These are phyloP conservation scores for Macadamia integrifolia DNA, from an alignment of 164 flowering plant genomes.

Conservation along the genomic window DNA sequence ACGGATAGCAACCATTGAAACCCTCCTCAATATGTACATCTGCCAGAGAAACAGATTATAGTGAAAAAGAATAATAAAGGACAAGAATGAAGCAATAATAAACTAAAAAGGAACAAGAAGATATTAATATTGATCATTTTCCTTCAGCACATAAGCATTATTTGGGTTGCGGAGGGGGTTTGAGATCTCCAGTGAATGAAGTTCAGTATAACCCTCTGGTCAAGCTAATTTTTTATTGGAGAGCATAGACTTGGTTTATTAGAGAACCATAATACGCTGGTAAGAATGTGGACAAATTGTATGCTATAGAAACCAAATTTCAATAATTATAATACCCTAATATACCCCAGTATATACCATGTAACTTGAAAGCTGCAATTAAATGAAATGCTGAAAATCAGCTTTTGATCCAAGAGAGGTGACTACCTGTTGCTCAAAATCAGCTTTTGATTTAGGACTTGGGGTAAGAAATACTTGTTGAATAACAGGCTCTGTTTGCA, in stretches of 20 bases:
- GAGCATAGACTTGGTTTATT: too few species aligned
- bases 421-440: constrained; percentile 86
- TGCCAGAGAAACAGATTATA: constrained; percentile 19
- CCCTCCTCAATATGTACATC: constrained; percentile 94
- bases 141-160: too few species aligned
- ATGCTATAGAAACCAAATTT: too few species aligned
- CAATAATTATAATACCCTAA: too few species aligned
- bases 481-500: constrained; percentile 89
- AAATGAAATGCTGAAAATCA: background rate
- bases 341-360: too few species aligned
- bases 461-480: constrained; percentile 93
- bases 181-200: too few species aligned
- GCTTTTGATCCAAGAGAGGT: background rate
- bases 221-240: too few species aligned
- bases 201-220: too few species aligned
- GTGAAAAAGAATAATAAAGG: constrained; percentile 1
- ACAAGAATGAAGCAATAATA: background rate
- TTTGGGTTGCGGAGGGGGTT: too few species aligned
- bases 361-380: background rate
- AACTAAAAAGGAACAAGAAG: background rate
- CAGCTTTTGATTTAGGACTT: constrained; percentile 65
- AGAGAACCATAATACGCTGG: too few species aligned
- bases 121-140: background rate
- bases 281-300: background rate
- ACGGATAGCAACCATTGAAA: constrained; percentile 88